Evolutionary conservation across 2,329 filamentous ascomycete genomes (phyloP).

Genomic region (Acephala macrosclerotiorum): DNA sequence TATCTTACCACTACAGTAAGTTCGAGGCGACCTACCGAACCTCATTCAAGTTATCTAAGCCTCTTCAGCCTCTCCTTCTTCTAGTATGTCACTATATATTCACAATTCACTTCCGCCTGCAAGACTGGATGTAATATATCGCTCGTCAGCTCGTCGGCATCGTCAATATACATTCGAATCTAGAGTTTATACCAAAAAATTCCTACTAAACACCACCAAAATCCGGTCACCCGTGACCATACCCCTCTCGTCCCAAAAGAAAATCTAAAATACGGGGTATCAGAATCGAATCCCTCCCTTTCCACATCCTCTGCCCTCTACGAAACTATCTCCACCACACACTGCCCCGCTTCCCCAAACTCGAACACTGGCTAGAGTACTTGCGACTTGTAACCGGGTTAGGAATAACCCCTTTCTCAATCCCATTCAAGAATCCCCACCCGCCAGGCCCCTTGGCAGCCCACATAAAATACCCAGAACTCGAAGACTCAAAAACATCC

Average conservation of each 20-base stretch:
- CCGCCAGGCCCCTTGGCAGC: slow-evolving; percentile 46
- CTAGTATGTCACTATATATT: not conserved
- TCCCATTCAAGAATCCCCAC: slow-evolving; percentile 48
- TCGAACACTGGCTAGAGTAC: slow-evolving; percentile 33
- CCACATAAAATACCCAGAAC: slow-evolving; percentile 51
- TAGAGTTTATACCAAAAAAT: not conserved
- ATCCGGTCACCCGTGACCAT: not conserved
- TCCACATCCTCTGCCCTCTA: not conserved
- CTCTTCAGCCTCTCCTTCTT: too few relatives aligned
- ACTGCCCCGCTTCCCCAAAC: slow-evolving; percentile 18
- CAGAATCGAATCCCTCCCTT: not conserved
- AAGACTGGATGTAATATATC: not conserved
- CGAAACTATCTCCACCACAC: not conserved
- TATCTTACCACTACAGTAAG: too few relatives aligned
- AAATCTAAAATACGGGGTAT: slow-evolving; percentile 4
- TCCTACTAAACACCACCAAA: not conserved
- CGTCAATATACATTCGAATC: slow-evolving; percentile 6
- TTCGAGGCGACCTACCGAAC: too few relatives aligned
- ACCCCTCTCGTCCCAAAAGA: not conserved
- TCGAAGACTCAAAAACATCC: slow-evolving; percentile 47
- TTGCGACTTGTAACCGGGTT: slow-evolving; percentile 42
- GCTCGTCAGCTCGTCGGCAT: not conserved
- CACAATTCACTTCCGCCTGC: not conserved
- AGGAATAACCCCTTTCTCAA: slow-evolving; percentile 47
- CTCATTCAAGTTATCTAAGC: too few relatives aligned